Base-by-base conservation (phyloP, 495 filamentous ascomycete genomes). In the Penicillium diatomitis region DNA sequence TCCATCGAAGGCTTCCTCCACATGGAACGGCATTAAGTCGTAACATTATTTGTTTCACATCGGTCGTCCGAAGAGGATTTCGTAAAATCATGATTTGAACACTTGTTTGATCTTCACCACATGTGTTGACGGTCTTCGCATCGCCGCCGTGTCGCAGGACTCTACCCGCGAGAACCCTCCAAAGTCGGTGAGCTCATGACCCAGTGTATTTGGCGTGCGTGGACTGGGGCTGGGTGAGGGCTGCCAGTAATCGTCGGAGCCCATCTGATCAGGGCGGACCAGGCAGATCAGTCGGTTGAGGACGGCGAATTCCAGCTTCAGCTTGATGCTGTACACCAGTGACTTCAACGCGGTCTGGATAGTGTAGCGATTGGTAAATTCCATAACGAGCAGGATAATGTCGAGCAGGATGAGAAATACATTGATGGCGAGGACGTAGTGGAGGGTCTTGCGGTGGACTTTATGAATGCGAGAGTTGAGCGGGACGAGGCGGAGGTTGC, bases 371-470 rank as follows among this genome's bases (percentile, higher is more conserved):
- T 51, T 51, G 32, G 45, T 27, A 33, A 48, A 57, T 20, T 57
- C 38, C 11, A 57, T 37, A 6, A 46, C 32, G 11, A 54, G 33
- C 5, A 57, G 45, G 6, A 48, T 11, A 1, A 68, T 40, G 44
- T 70, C 68, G 55, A 71, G 54, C 5, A 58, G n/a, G 20, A 77
- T 63, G 32, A 59, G 54, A 12, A 72, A 41, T 10, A 63, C 44
- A 42, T 74, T 73, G 44, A 73, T 62, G 11, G 65, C 32, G n/a
- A 78, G 46, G 6, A 75, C 61, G 42, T 75, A 60, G 34, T 52
- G 50, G 51, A 73, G 57, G 8, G 70, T 49, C 2, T 56, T 32
- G 47, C 55, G 41, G 32, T 60, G 64, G n/a, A 54, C 48, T 44
- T 64, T 50, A 36, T 51, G 47, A n/a, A 55, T 46, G 34, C 39